Percentiles rank a stretch among this genome's conserved stretches.
Evolutionary conservation across 306 rosid species (phyloP).

Genomic region (Ceratonia siliqua): DNA sequence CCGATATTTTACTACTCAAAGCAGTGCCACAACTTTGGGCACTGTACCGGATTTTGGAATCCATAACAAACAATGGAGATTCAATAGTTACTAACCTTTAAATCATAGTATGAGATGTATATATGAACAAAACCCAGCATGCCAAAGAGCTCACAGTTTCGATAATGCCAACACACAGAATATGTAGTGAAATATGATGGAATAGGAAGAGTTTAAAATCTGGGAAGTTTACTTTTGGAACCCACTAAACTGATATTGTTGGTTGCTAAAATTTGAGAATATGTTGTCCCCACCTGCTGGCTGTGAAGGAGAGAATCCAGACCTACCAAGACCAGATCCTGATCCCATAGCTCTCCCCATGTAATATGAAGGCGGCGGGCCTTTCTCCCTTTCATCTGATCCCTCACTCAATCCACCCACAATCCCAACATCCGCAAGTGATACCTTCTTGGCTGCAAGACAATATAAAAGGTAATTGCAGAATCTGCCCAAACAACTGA

Average conservation of each 20-base stretch:
- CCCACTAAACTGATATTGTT: slow-evolving; percentile 71
- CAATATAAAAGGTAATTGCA: slow-evolving; percentile 21
- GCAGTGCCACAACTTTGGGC: slow-evolving; percentile 32
- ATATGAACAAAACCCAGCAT: slow-evolving; percentile 46
- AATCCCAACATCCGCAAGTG: slow-evolving; percentile 74
- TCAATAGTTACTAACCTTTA: slow-evolving; percentile 19
- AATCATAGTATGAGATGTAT: slow-evolving; percentile 33
- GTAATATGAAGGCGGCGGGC: slow-evolving; percentile 63
- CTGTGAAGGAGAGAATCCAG: slow-evolving; percentile 67
- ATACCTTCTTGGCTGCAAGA: slow-evolving; percentile 83
- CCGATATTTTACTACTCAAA: slow-evolving; percentile 32
- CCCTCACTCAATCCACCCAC: slow-evolving; percentile 83
- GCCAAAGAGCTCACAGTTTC: slow-evolving; percentile 35
- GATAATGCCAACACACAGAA: slow-evolving; percentile 44
- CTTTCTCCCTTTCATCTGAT: slow-evolving; percentile 76
- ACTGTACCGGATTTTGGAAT: slow-evolving; percentile 29
- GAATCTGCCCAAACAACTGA: slow-evolving; percentile 18
- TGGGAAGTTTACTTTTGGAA: slow-evolving; percentile 67
- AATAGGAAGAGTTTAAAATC: not conserved
- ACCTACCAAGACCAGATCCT: slow-evolving; percentile 81
- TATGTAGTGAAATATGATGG: slow-evolving; percentile 25
- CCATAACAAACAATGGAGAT: not conserved
- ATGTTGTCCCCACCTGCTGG: slow-evolving; percentile 56
- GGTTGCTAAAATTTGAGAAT: slow-evolving; percentile 66
- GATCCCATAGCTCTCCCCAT: slow-evolving; percentile 98